Conservation (phyloP, 1,284 basidiomycete genomes). For the Amylostereum areolatum region DNA sequence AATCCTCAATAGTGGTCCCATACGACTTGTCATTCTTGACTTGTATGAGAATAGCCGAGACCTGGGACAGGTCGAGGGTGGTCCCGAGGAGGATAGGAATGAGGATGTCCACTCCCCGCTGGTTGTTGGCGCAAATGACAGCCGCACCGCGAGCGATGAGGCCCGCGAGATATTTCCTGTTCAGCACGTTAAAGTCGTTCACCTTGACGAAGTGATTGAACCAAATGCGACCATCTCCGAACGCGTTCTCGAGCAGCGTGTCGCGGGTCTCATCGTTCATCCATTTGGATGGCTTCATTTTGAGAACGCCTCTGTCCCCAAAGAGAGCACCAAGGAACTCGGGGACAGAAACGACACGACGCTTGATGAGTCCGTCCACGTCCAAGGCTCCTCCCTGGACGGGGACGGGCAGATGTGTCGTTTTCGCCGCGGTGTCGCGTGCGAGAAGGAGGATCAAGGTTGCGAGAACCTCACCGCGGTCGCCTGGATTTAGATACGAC, state of each 20-base stretch:
- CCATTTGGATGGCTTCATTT: background rate
- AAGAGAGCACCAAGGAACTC: slow-evolving; percentile 3
- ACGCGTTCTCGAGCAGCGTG: slow-evolving; percentile 7
- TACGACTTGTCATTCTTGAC: too few relatives aligned
- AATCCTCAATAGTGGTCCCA: too few relatives aligned
- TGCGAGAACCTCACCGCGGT: slow-evolving; percentile 11
- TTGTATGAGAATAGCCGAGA: too few relatives aligned
- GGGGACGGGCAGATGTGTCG: background rate
- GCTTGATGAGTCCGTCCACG: too few relatives aligned
- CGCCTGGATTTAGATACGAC: slow-evolving; percentile 11
- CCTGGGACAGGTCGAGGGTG: too few relatives aligned
- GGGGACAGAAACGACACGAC: slow-evolving; percentile 5
- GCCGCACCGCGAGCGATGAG: slow-evolving; percentile 22
- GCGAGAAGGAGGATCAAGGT: slow-evolving; percentile 12
- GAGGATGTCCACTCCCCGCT: too few relatives aligned
- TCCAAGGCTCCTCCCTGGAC: background rate
- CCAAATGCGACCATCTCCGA: slow-evolving; percentile 15
- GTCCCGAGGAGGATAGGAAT: too few relatives aligned
- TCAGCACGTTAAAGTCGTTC: slow-evolving; percentile 14
- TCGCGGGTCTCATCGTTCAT: background rate
- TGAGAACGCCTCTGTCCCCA: background rate
- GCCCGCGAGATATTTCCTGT: slow-evolving; percentile 14
- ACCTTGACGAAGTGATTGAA: slow-evolving; percentile 28
- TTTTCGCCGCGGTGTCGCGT: slow-evolving; percentile 4
- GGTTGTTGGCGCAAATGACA: slow-evolving; percentile 18